phyloP scores from a whole-genome alignment of 805 yeast genomes.

The Teunomyces stri region DNA sequence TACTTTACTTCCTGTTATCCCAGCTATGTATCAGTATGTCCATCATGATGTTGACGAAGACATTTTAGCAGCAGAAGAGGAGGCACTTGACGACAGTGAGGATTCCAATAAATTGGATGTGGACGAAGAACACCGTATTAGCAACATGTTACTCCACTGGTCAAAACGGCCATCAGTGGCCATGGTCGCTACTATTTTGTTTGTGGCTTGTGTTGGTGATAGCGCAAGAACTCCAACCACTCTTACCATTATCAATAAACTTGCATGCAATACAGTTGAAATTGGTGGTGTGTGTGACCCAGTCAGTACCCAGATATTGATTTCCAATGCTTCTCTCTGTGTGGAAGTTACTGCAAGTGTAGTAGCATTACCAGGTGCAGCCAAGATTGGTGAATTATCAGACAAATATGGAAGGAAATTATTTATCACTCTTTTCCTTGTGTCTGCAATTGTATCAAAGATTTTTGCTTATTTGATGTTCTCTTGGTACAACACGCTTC shows the following conservation, averaged over 20 bases:
- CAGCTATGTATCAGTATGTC: neutral
- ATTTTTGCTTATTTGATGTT: neutral
- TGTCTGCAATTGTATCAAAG: neutral
- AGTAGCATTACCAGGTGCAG: conserved; percentile 5
- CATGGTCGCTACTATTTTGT: conserved; percentile 43
- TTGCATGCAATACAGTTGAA: conserved; percentile 17
- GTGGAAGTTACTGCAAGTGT: neutral
- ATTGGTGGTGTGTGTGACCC: conserved; percentile 10
- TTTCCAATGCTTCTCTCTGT: conserved; percentile 8
- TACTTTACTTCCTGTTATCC: neutral
- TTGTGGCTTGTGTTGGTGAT: conserved; percentile 42
- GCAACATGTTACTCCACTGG: conserved; percentile 49
- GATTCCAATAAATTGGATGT: conserved; percentile 17
- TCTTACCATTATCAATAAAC: conserved; percentile 32
- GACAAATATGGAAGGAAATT: conserved; percentile 10
- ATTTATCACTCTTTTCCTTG: conserved; percentile 4
- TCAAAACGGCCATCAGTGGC: conserved; percentile 53
- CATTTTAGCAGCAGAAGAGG: neutral
- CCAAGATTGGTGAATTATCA: conserved; percentile 8
- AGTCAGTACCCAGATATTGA: conserved; percentile 5
- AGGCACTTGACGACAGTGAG: conserved; percentile 7
- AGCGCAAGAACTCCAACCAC: conserved; percentile 38
- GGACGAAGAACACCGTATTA: conserved; percentile 39
- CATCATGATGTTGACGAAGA: neutral
- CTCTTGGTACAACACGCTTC: neutral